Conservation (phyloP, 768 basidiomycete genomes). For the Peribolospora baueri region DNA sequence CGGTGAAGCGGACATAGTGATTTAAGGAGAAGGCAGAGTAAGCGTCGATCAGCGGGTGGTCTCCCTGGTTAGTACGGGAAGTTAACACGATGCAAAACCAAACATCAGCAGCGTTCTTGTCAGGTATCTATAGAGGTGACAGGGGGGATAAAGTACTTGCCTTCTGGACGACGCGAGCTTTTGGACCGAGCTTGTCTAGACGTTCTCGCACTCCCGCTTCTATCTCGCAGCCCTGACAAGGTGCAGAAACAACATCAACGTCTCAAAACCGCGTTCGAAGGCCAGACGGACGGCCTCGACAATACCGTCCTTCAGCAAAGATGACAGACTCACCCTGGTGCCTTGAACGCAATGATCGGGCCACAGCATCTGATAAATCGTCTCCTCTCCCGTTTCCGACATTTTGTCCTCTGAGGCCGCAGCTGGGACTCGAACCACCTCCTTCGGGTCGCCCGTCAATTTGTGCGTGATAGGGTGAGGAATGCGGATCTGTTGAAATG, state of each 20-base stretch:
- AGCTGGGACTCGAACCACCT: too few relatives aligned
- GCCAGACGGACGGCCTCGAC: background rate
- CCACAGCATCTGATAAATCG: conserved; percentile 41
- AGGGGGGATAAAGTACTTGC: conserved; percentile 7
- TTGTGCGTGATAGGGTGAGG: conserved; percentile 5
- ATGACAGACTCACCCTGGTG: background rate
- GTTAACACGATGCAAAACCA: background rate
- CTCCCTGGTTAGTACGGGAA: conserved; percentile 22
- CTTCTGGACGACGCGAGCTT: conserved; percentile 16
- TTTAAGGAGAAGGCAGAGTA: conserved; percentile 45
- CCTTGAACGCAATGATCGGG: conserved; percentile 40
- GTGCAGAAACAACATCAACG: background rate
- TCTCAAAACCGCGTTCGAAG: background rate
- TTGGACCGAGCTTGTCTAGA: conserved; percentile 20
- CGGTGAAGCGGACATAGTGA: conserved; percentile 4
- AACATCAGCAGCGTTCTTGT: background rate
- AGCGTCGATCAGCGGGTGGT: conserved; percentile 36
- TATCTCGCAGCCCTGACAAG: conserved; percentile 34
- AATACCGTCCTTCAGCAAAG: conserved; percentile 23
- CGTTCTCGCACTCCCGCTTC: conserved; percentile 32
- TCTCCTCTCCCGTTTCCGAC: conserved; percentile 5
- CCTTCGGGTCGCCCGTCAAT: background rate
- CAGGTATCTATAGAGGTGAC: background rate
- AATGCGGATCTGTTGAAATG: conserved; percentile 24
- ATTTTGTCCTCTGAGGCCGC: background rate